Base-by-base conservation (phyloP, 129 eudicot genomes). In the Lactuca sativa region DNA sequence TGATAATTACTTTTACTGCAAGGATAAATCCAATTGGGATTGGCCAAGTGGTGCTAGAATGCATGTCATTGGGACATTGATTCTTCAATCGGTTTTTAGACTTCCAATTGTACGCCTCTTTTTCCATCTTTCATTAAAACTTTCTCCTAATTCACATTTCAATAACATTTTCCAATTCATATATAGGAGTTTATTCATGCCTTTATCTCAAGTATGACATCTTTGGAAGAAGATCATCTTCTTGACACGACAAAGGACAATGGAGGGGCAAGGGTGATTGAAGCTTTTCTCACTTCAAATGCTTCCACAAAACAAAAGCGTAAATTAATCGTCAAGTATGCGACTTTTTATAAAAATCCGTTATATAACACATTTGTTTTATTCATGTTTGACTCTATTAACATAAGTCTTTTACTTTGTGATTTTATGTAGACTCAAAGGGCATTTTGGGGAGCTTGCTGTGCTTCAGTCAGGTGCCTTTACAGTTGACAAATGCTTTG, bases 231-330 rank as follows among this genome's bases (percentile, higher is more conserved):
- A 61, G 74, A 77, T 57, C 88, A 83, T 9, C 84, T 85, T 25
- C 95, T 87, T 67, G 80, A 87, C 59, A 78, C 86, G 12, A 33
- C 82, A 55, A 87, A 85, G 78, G 97, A 93, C 80, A 78, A 88
- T 48, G 86, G 93, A 49, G 99, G 99, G 61, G 83, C 96, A n/a
- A 79, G 99, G 69, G 95, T 90, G 74, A 80, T 93, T 69, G 99
- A 93, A 84, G 92, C 97, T 83, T 93, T 93, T 70, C 95, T 93
- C 60, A 54, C 43, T 77, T 93, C 99, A 54, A 85, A 80, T 69
- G 90, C 90, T 71, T 77, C 90, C 5, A 81, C 77, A 18, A 90
- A 93, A 71, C 97, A 89, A 62, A 93, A 87, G 77, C 86, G 91
- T 70, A 93, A 85, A 75, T 76, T 93, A 73, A 70, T 93, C 60